phyloP scores from a whole-genome alignment of 495 filamentous ascomycete species.

The Daldinia bambusicola region DNA sequence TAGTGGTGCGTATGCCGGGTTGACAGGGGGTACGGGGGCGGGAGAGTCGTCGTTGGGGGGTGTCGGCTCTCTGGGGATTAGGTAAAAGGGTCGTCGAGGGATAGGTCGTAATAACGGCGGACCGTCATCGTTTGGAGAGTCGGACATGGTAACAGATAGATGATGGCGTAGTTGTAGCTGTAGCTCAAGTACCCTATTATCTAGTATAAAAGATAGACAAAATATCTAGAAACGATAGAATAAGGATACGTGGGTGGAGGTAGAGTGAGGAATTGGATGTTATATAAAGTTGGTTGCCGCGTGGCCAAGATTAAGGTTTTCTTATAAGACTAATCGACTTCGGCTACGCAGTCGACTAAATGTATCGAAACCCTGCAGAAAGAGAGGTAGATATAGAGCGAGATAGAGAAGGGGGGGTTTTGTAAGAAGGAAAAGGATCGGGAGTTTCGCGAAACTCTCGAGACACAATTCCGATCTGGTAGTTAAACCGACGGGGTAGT shows the following conservation, averaged over 20 bases:
- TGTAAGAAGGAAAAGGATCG: slow-evolving; percentile 12
- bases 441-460: slow-evolving; percentile 34
- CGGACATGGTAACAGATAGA: slow-evolving; percentile 42
- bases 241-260: not conserved
- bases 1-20: slow-evolving; percentile 21
- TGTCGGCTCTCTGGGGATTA: slow-evolving; percentile 63
- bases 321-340: slow-evolving; percentile 25
- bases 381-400: not conserved
- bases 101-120: slow-evolving; percentile 73
- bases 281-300: slow-evolving; percentile 6
- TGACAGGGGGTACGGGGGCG: slow-evolving; percentile 55
- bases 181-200: slow-evolving; percentile 3
- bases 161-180: not conserved
- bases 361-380: slow-evolving; percentile 19
- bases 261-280: not conserved
- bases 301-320: slow-evolving; percentile 17
- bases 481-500: slow-evolving; percentile 17
- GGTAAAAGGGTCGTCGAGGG: slow-evolving; percentile 78
- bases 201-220: not conserved
- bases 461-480: slow-evolving; percentile 34
- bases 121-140: slow-evolving; percentile 49
- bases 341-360: slow-evolving; percentile 18
- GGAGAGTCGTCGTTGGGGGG: slow-evolving; percentile 64
- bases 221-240: not conserved
- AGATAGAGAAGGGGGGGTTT: too few species aligned